phyloP scores from a whole-genome alignment of 805 yeast species.

The Isabelozyma gotoi region DNA sequence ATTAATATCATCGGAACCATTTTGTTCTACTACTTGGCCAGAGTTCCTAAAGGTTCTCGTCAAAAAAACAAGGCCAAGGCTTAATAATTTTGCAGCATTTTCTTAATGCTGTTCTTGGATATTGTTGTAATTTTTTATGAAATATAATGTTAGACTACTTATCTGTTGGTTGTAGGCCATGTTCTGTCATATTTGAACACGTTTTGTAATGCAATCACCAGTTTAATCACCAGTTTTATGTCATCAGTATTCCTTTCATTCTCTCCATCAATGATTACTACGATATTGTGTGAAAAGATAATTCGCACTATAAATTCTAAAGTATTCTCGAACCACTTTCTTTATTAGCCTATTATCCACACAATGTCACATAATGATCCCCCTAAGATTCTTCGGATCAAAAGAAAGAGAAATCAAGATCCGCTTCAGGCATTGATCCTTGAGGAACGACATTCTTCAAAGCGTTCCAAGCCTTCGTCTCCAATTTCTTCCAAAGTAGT shows the following conservation, averaged over 20 bases:
- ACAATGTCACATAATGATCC: constrained; percentile 15
- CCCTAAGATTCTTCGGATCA: constrained; percentile 77
- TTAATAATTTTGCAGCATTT: too few species aligned
- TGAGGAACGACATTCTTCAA: constrained; percentile 36
- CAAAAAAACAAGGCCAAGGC: constrained; percentile 6
- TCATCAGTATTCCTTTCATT: too few species aligned
- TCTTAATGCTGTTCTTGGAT: too few species aligned
- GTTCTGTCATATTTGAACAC: too few species aligned
- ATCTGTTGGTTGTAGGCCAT: too few species aligned
- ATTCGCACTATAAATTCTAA: neutral
- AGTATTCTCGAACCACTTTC: neutral
- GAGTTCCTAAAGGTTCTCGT: constrained; percentile 38
- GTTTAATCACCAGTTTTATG: too few species aligned
- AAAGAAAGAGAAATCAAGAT: constrained; percentile 83
- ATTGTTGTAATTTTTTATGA: too few species aligned
- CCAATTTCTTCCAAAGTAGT: constrained; percentile 26
- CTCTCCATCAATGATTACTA: too few species aligned
- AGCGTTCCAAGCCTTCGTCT: constrained; percentile 42
- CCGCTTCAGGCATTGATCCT: constrained; percentile 78
- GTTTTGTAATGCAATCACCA: too few species aligned
- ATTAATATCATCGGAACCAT: constrained; percentile 21
- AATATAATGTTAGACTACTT: too few species aligned
- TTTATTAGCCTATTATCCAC: neutral
- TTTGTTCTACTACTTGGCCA: constrained; percentile 38
- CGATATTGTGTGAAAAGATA: too few species aligned